phyloP scores from a whole-genome alignment of 495 filamentous ascomycete genomes.

The Hypomontagnella submonticulosa region DNA sequence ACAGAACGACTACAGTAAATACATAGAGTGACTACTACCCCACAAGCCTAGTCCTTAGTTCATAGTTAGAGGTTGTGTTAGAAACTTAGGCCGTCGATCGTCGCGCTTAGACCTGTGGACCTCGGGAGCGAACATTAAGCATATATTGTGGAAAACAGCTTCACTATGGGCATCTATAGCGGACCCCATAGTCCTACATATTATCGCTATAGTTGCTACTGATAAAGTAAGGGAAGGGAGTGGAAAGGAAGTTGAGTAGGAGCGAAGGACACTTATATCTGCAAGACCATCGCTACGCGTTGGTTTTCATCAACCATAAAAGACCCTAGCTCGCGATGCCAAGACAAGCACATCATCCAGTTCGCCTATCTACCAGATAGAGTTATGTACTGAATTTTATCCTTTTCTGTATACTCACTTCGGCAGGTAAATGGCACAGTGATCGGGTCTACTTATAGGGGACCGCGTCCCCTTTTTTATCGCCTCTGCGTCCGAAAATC shows the following conservation, averaged over 20 bases:
- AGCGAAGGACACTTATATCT: too few species aligned
- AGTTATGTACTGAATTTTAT: conserved; percentile 16
- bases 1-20: background rate
- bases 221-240: background rate
- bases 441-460: background rate
- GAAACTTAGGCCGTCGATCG: conserved; percentile 21
- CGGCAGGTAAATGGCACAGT: background rate
- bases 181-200: background rate
- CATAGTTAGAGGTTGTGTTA: background rate
- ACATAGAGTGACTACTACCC: background rate
- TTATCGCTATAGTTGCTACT: background rate
- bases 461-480: background rate
- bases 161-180: too few species aligned
- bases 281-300: too few species aligned
- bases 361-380: conserved; percentile 20
- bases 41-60: conserved; percentile 1
- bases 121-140: conserved; percentile 21
- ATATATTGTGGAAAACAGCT: conserved; percentile 6
- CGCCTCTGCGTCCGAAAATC: background rate
- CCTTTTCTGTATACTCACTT: background rate
- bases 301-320: background rate
- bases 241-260: background rate
- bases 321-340: conserved; percentile 6
- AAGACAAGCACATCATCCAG: conserved; percentile 1
- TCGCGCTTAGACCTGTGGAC: conserved; percentile 21